phyloP scores from a whole-genome alignment of 73 alveolate genomes.

The Paramecium caudatum region DNA sequence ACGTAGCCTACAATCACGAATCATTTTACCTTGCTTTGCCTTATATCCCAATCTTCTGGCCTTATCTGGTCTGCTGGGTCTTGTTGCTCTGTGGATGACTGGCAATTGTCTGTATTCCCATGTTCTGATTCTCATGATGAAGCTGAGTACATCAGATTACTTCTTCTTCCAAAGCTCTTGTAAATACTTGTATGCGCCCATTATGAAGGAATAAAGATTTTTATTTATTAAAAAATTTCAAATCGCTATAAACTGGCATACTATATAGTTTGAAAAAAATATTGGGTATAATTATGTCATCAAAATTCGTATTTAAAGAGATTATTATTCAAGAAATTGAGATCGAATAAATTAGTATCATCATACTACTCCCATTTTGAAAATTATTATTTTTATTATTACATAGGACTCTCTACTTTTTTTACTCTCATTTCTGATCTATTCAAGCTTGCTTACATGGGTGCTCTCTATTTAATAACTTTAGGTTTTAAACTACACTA shows the following conservation, averaged over 20 bases:
- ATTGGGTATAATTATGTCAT: constrained; percentile 45
- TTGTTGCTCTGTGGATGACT: constrained; percentile 97
- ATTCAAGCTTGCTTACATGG: background rate
- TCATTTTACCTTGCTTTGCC: constrained; percentile 84
- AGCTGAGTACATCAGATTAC: constrained; percentile 98
- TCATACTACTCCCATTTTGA: constrained; percentile 44
- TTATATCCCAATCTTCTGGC: constrained; percentile 99
- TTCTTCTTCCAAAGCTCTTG: constrained; percentile 99
- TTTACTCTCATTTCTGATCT: background rate
- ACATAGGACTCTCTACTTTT: constrained; percentile 1
- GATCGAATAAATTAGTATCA: constrained; percentile 15
- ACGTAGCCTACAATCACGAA: constrained; percentile 95
- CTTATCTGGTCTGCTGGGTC: constrained; percentile 99
- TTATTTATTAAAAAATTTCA: constrained; percentile 59
- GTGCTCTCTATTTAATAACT: background rate
- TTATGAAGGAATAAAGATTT: constrained; percentile 68
- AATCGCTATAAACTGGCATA: constrained; percentile 46
- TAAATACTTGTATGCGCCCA: constrained; percentile 99
- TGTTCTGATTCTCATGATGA: constrained; percentile 96
- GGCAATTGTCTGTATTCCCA: constrained; percentile 99
- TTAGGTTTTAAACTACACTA: constrained; percentile 6
- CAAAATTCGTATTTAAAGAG: constrained; percentile 49
- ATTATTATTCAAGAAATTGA: constrained; percentile 44
- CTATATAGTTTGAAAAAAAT: constrained; percentile 6
- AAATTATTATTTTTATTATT: too few relatives aligned